Evolutionary conservation across 768 basidiomycete species (phyloP), one percentile per base, ranked within the genome.

Genomic region (Lactifluus piperatus): DNA sequence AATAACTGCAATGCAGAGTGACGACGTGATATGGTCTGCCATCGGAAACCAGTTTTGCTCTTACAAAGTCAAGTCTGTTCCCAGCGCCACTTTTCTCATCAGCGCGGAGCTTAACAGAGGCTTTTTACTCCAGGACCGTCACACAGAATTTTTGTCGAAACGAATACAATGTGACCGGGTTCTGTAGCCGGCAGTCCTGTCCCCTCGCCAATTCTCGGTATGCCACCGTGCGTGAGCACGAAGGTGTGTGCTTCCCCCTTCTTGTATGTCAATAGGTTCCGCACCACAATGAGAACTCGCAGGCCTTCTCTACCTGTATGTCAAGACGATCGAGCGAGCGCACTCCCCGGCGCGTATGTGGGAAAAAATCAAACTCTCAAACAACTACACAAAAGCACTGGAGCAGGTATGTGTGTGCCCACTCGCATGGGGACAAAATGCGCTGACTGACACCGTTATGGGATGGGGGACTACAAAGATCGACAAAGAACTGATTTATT

Each of bases 1-100:
- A n/a, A n/a, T n/a, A n/a, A n/a, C n/a, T n/a, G n/a, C n/a, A n/a
- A 91, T 91, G 88, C 89, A 91, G 71, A 88, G 86, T 74, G 95
- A 99, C 88, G 95, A 98, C 74, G 89, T 97, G 64, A 97, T 99
- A 64, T 99, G 95, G 95, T 90, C 85, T 20, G 90, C 94, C 30
- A 93, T 94, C 70, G 92, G 91, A 73, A 80, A 83, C 57, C 91
- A 93, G 67, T 97, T 97, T 72, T 99, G 97, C 77, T 97, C 95
- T 0, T 99, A 95, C 74, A 98, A 97, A 88, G 94, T 99, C 79
- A 98, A 95, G 95, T 94, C n/a, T n/a, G n/a, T n/a, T n/a, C n/a
- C n/a, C n/a, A 66, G 13, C 70, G 91, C 77, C 10, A 29, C 4
- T 41, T 26, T 30, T 18, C 27, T 14, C 52, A 29, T 9, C 41